A percentile compares a stretch with the other conserved stretches of the same genome.
These are phyloP conservation scores for Macrocybe gigantea DNA, from an alignment of 768 basidiomycete species.

Conservation along the genomic window DNA sequence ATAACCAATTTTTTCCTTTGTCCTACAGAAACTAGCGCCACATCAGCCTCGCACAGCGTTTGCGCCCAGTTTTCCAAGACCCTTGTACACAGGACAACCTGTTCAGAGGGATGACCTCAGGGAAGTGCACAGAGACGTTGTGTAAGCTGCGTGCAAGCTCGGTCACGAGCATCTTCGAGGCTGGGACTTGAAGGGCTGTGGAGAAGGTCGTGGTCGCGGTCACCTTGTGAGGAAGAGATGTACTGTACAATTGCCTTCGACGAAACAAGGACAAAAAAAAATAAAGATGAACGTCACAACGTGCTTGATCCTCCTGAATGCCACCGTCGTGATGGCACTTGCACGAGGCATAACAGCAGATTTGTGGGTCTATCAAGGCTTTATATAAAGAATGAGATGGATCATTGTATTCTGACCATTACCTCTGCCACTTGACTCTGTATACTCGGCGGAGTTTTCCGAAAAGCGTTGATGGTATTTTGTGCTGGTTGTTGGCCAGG, in stretches of 20 bases:
- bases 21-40: slow-evolving; percentile 5
- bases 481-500: slow-evolving; percentile 13
- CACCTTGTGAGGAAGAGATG: not conserved
- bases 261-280: not conserved
- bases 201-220: not conserved
- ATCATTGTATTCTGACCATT: not conserved
- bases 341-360: too few species aligned
- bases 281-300: not conserved
- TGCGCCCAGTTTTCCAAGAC: slow-evolving; percentile 12
- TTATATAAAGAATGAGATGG: not conserved
- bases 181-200: not conserved
- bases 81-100: slow-evolving; percentile 15
- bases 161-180: not conserved
- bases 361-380: not conserved
- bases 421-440: too few species aligned
- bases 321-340: too few species aligned
- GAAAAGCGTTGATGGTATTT: slow-evolving; percentile 15
- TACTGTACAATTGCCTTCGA: not conserved
- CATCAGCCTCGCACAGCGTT: slow-evolving; percentile 16
- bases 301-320: not conserved
- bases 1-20: slow-evolving; percentile 1
- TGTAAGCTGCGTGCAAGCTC: not conserved
- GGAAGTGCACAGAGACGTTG: slow-evolving; percentile 5
- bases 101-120: slow-evolving; percentile 9
- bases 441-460: slow-evolving; percentile 17